These are phyloP conservation scores for Myriosclerotinia duriaeana DNA, from an alignment of 2,329 filamentous ascomycete genomes.

Conservation along the genomic window DNA sequence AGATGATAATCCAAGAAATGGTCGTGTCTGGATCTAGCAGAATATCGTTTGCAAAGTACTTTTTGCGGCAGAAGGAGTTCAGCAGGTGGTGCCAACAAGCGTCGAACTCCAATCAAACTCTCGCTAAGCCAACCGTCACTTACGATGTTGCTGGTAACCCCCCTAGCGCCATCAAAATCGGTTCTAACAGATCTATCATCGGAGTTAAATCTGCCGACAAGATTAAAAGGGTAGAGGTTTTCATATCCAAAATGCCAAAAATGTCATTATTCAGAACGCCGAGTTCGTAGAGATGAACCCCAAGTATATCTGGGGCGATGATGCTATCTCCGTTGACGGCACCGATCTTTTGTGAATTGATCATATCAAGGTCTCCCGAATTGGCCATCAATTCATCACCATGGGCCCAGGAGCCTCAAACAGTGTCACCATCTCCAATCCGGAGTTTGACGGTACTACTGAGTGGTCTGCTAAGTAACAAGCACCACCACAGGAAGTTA, in stretches of 20 bases:
- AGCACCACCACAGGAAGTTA: neutral
- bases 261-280: constrained; percentile 44
- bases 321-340: constrained; percentile 54
- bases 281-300: constrained; percentile 57
- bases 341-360: constrained; percentile 44
- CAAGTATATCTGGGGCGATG: constrained; percentile 59
- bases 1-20: too few relatives aligned
- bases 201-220: neutral
- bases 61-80: too few relatives aligned
- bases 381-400: constrained; percentile 47
- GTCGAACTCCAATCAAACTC: neutral
- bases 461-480: constrained; percentile 10
- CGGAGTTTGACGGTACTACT: constrained; percentile 4
- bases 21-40: too few relatives aligned
- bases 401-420: constrained; percentile 39
- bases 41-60: too few relatives aligned
- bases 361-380: constrained; percentile 40
- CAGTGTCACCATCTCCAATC: constrained; percentile 48
- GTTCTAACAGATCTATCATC: constrained; percentile 1
- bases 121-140: neutral
- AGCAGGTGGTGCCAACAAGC: neutral
- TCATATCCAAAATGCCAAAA: neutral
- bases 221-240: constrained; percentile 15
- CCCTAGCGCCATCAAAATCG: neutral
- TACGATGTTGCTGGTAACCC: neutral